Evolutionary conservation across 495 filamentous ascomycete genomes (phyloP), one percentile per base, ranked within the genome.

Genomic region (Podospora bellae-mahoneyi): DNA sequence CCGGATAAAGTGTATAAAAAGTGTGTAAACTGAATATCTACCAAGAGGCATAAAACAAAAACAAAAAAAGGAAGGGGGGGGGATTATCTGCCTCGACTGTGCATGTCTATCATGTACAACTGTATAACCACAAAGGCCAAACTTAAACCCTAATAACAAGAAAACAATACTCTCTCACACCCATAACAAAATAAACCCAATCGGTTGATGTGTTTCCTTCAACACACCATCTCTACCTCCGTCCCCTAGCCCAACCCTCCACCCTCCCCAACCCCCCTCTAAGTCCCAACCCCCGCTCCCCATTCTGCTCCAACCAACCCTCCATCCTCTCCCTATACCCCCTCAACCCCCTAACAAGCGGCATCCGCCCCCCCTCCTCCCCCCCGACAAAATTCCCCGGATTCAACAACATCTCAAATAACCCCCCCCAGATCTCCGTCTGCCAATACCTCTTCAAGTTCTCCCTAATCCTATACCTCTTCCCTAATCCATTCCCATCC

Each of bases 391-490:
- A 83, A 64, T 75, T 76, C 65, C 83, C 82, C 2, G 96, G 93
- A 76, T 99, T 99, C 13, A 99, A 79, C 67, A 98, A 76, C 60
- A 98, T 71, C 72, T 95, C 92, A 77, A 99, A 97, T 20, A 91
- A 84, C 65, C 90, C 86, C 1, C 66, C 79, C 95, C 96, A 98
- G 63, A 99, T 85, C 64, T 96, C 92, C 62, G 87, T 88, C 81
- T 97, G 93, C 95, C 95, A 98, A 76, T 97, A 97, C 26, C 95
- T 77, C 79, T 98, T 98, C 65, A 97, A 76, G 1, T 81, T 83
- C 77, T 96, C 92, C 34, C 87, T 84, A 64, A 97, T 88, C 53
- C 83, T 84, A 69, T 84, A 88, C 75, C 87, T 86, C 20, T 84
- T 86, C 16, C 81, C 83, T 0, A 79, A 82, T n/a, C 76, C 75